phyloP scores from a whole-genome alignment of 129 eudicot genomes.

The Ambrosia artemisiifolia region DNA sequence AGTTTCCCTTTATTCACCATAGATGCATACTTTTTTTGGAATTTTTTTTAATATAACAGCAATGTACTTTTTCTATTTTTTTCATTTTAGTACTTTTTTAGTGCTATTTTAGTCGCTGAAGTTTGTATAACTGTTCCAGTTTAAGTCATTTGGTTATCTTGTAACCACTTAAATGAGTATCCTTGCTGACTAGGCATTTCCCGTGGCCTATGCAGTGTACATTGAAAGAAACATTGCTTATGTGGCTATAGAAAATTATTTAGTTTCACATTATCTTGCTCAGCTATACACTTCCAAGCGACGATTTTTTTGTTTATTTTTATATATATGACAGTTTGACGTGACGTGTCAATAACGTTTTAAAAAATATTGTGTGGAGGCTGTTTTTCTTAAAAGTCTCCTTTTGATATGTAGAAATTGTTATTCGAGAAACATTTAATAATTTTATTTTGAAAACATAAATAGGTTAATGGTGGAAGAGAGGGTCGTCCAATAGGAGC shows the following conservation, averaged over 20 bases:
- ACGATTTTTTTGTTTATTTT: too few species aligned
- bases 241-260: background rate
- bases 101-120: background rate
- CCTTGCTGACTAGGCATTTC: background rate
- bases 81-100: background rate
- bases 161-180: background rate
- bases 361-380: background rate
- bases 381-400: too few species aligned
- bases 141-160: background rate
- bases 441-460: background rate
- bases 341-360: too few species aligned
- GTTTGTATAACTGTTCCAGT: background rate
- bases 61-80: background rate
- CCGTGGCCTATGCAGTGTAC: background rate
- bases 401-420: background rate
- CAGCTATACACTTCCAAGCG: too few species aligned
- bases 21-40: background rate
- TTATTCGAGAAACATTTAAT: background rate
- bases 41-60: background rate
- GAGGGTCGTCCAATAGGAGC: conserved; percentile 98
- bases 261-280: too few species aligned
- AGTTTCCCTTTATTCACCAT: conserved; percentile 18
- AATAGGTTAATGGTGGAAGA: conserved; percentile 94
- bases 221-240: background rate
- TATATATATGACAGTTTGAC: too few species aligned